These are phyloP conservation scores for Colletotrichum higginsianum DNA, from an alignment of 2,329 filamentous ascomycete species.

Conservation along the genomic window DNA sequence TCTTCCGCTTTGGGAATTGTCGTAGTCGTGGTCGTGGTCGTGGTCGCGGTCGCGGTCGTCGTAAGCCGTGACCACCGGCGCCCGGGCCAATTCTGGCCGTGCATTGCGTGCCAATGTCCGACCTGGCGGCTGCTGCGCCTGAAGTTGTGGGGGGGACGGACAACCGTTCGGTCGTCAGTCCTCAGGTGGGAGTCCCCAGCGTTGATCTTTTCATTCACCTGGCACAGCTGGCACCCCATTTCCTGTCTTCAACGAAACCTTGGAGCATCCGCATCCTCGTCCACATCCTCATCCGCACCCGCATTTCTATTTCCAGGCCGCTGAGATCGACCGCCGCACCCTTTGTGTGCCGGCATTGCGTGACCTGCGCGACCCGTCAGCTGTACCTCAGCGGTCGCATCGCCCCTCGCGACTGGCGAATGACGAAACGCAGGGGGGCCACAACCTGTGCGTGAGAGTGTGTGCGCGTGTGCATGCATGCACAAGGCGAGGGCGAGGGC, in stretches of 20 bases:
- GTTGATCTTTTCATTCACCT: conserved; percentile 38
- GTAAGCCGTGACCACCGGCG: not conserved
- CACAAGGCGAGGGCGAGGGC: conserved; percentile 19
- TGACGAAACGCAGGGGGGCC: conserved; percentile 27
- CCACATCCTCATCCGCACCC: too few species aligned
- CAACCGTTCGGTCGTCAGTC: conserved; percentile 12
- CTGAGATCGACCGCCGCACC: conserved; percentile 12
- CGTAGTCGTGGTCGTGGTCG: conserved; percentile 10
- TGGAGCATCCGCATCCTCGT: conserved; percentile 8
- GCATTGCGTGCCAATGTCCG: conserved; percentile 39
- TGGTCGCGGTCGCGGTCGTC: not conserved
- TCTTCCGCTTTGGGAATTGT: conserved; percentile 26
- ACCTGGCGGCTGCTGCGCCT: conserved; percentile 31
- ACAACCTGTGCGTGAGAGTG: conserved; percentile 3
- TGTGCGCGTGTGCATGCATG: not conserved
- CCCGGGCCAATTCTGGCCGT: conserved; percentile 6
- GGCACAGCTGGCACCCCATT: not conserved
- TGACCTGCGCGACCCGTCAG: not conserved
- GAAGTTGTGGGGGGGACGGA: conserved; percentile 33
- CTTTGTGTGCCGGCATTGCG: conserved; percentile 2
- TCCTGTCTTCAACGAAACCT: not conserved
- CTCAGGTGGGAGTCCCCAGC: conserved; percentile 37
- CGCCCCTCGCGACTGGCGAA: conserved; percentile 22
- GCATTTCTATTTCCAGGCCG: conserved; percentile 18
- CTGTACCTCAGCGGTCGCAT: not conserved